These are phyloP conservation scores for Radiomyces spectabilis DNA, from an alignment of 192 early-diverging fungal species.

Conservation along the genomic window DNA sequence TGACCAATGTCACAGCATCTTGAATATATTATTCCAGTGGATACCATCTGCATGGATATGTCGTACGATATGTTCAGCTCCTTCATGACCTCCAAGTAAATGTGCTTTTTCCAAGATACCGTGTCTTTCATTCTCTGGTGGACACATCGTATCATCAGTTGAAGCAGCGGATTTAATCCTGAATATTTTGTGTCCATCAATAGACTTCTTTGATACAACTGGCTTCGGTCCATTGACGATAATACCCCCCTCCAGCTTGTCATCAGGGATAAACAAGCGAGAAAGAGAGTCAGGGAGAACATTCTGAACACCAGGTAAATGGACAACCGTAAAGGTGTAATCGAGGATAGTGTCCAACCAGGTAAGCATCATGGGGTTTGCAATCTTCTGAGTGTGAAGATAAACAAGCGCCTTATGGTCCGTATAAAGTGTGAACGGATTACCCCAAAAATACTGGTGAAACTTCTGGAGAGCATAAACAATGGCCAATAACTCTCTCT, in stretches of 20 bases:
- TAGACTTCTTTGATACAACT: too few species aligned
- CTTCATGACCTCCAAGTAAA: slow-evolving; percentile 15
- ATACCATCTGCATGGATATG: slow-evolving; percentile 11
- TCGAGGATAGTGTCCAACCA: slow-evolving; percentile 23
- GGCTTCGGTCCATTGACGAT: too few species aligned
- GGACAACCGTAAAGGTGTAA: slow-evolving; percentile 11
- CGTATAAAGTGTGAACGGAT: slow-evolving; percentile 22
- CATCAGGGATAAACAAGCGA: background rate
- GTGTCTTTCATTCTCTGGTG: background rate
- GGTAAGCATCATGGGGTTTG: slow-evolving; percentile 7
- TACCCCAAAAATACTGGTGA: slow-evolving; percentile 26
- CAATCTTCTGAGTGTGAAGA: slow-evolving; percentile 11
- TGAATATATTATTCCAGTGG: slow-evolving; percentile 17
- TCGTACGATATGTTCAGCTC: slow-evolving; percentile 21
- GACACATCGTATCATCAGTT: background rate
- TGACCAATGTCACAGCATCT: slow-evolving; percentile 11
- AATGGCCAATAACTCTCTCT: slow-evolving; percentile 19
- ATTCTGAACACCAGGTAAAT: slow-evolving; percentile 18
- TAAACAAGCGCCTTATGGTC: slow-evolving; percentile 28
- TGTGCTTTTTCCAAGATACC: background rate
- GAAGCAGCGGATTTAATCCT: too few species aligned
- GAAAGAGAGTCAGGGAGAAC: slow-evolving; percentile 21
- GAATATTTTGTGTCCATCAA: too few species aligned
- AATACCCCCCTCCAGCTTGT: slow-evolving; percentile 4
- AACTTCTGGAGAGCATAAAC: slow-evolving; percentile 4